Evolutionary conservation across 768 basidiomycete species (phyloP), one percentile per base, ranked within the genome.

Genomic region (Naganishia onofrii): DNA sequence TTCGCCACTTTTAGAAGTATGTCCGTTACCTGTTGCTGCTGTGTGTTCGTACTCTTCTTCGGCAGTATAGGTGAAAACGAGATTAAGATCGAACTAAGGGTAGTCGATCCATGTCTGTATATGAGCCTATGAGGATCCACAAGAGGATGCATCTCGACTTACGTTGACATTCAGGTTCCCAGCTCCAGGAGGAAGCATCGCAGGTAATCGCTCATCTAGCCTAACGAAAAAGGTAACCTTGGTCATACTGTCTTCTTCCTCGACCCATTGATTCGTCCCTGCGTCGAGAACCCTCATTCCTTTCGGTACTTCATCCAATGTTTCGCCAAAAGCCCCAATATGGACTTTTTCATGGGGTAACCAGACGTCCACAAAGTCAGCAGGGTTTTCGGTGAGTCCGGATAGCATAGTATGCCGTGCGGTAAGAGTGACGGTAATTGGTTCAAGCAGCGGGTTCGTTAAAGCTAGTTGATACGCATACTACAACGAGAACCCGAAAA

Each of bases 361-460:
- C 55, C 57, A 69, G 5, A 57, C 68, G 7, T 57, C 55, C 4
- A 46, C 3, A 42, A 57, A 60, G 3, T 34, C 29, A 23, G 44
- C 42, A 26, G 56, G 44, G 8, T 48, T 26, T 2, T 29, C 26
- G 42, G 36, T 21, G 55, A 38, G 28, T 26, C 54, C 67, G 12
- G 31, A 44, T n/a, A 54, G 54, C 28, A 51, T 34, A 12, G 52
- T 66, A 66, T 36, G 83, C 79, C 63, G 83, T 78, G 28, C 87
- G 81, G 88, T 89, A 7, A 98, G 81, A n/a, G 90, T 86, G 57
- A 98, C 90, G 80, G 91, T 89, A 36, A 97, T 97, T 10, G 92
- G 91, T 78, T 98, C 96, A 74, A 94, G 97, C 31, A 98, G 84
- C 2, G 96, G 96, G 81, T 99, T 99, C 36, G 90, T 93, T 75